Base-by-base conservation (phyloP, 352 stramenopile genomes). In the Phytophthora sansomeana region DNA sequence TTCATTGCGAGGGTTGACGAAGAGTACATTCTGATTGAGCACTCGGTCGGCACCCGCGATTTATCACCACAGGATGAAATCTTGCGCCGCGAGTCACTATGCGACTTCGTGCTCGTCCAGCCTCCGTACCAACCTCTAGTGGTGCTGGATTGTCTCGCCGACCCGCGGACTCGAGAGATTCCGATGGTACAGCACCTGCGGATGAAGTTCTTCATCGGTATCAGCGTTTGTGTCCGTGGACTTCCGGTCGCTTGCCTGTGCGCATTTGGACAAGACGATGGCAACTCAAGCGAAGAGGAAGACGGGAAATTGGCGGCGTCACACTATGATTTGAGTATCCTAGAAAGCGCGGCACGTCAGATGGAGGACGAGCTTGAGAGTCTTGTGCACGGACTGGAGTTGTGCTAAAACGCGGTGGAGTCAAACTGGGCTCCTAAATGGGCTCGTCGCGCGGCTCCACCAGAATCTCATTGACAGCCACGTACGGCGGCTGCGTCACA, bases 391-490 rank as follows among this genome's bases (percentile, higher is more conserved):
- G 77, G 73, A 6, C 49, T 90, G 58, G 44, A 74, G 49, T 44
- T 85, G 39, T 69, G 51, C 32, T 78, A 67, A 49, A 24, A 46
- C 36, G 24, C 32, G 5, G 17, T 17, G 11, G 30, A 41, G 19
- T 6, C 17, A 39, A 39, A 39, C 33, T 21, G 11, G 9, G n/a
- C 21, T 24, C 59, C 42, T 87, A 91, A 43, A 89, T 91, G 24
- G 82, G 82, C 63, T 97, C 89, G 72, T 97, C 91, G 38, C 90
- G 84, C 32, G 90, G 87, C 70, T 98, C 90, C 36, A 98, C 90
- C 43, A 98, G 77, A 46, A 98, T 81, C 61, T 95, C 90, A 69
- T 97, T 98, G 50, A 97, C 85, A 10, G 89, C 87, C 21, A 97
- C 90, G 71, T 97, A 91, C 19, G 78, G 51, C 19, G 92, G 91